Evolutionary conservation across 495 filamentous ascomycete genomes (phyloP).

Genomic region (Tuber calosporum): DNA sequence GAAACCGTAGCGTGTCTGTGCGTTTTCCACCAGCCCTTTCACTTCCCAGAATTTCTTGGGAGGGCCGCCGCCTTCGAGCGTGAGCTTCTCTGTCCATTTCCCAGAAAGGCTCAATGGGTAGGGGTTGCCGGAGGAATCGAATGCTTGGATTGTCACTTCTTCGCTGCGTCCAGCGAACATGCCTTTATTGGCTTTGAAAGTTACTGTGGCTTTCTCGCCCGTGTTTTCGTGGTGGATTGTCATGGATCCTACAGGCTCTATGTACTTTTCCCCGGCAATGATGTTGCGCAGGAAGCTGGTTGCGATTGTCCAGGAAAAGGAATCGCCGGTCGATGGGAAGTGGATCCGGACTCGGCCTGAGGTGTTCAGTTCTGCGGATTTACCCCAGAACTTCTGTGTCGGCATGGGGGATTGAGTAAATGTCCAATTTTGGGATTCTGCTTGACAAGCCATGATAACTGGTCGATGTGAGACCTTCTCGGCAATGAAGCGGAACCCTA

Average conservation of each 20-base stretch:
- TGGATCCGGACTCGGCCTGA: slow-evolving; percentile 73
- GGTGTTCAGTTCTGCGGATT: slow-evolving; percentile 84
- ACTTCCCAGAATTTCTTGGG: slow-evolving; percentile 67
- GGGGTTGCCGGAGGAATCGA: slow-evolving; percentile 56
- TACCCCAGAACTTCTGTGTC: slow-evolving; percentile 97
- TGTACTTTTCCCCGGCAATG: slow-evolving; percentile 95
- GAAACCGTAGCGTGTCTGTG: slow-evolving; percentile 73
- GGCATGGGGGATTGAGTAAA: slow-evolving; percentile 79
- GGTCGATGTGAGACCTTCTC: slow-evolving; percentile 93
- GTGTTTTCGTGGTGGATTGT: slow-evolving; percentile 70
- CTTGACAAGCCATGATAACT: slow-evolving; percentile 86
- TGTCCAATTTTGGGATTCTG: slow-evolving; percentile 74
- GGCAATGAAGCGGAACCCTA: slow-evolving; percentile 78
- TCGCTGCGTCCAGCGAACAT: slow-evolving; percentile 95
- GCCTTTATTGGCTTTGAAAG: slow-evolving; percentile 77
- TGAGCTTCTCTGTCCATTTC: slow-evolving; percentile 73
- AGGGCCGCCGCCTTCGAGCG: slow-evolving; percentile 52
- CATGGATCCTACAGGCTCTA: slow-evolving; percentile 88
- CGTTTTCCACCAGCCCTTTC: slow-evolving; percentile 65
- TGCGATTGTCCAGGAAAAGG: slow-evolving; percentile 74
- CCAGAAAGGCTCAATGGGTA: slow-evolving; percentile 60
- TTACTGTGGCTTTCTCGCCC: slow-evolving; percentile 67
- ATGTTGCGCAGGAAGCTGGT: slow-evolving; percentile 91
- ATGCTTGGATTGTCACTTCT: slow-evolving; percentile 69
- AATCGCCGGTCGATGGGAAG: slow-evolving; percentile 56